phyloP scores from a whole-genome alignment of 1,139 yeast genomes.

The Yamadazyma dushanensis region DNA sequence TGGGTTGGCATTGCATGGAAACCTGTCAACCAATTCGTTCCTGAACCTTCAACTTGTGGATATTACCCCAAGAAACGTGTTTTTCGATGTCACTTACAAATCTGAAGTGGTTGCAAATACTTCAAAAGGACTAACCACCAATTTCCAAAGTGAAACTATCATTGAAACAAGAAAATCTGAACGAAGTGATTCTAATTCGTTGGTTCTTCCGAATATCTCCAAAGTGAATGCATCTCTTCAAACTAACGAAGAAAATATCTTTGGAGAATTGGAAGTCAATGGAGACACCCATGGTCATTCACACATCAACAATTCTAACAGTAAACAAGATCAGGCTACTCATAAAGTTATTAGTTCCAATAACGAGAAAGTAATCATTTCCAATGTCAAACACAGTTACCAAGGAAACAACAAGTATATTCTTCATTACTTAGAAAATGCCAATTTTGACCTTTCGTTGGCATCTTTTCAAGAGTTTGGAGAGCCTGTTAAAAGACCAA shows the following conservation, averaged over 20 bases:
- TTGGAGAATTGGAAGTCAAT: conserved; percentile 54
- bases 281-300: conserved; percentile 20
- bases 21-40: conserved; percentile 6
- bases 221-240: conserved; percentile 51
- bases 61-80: conserved; percentile 58
- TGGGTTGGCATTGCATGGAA: conserved; percentile 9
- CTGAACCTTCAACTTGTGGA: conserved; percentile 17
- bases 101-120: conserved; percentile 36
- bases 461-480: conserved; percentile 76
- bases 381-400: conserved; percentile 54
- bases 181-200: conserved; percentile 21
- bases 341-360: conserved; percentile 38
- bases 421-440: conserved; percentile 51
- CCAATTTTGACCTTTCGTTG: conserved; percentile 56
- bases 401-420: conserved; percentile 68
- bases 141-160: conserved; percentile 6
- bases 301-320: conserved; percentile 16
- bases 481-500: conserved; percentile 10
- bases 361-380: conserved; percentile 37
- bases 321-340: conserved; percentile 13
- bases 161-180: conserved; percentile 8
- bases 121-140: conserved; percentile 14
- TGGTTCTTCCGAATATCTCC: conserved; percentile 35
- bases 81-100: conserved; percentile 59
- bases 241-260: conserved; percentile 58